Evolutionary conservation across 257 asterid genomes (phyloP).

Genomic region (Forsythia viridissima): DNA sequence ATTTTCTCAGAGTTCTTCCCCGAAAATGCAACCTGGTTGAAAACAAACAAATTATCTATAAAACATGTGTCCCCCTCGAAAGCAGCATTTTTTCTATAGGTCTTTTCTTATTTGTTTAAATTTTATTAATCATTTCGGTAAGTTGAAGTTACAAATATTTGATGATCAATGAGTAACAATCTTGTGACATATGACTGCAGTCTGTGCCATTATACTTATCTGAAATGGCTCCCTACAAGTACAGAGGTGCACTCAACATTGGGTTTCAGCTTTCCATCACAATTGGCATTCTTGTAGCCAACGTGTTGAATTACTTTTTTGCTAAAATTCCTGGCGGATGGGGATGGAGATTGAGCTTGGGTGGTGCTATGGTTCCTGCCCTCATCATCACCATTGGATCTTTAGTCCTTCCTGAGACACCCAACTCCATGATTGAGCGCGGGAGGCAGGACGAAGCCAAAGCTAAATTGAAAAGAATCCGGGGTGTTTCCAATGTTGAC

Average conservation of each 20-base stretch:
- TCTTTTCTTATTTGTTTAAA: too few species aligned
- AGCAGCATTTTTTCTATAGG: neutral
- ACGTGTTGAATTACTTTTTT: constrained; percentile 51
- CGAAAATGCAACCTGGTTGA: too few species aligned
- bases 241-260: constrained; percentile 69
- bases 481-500: constrained; percentile 61
- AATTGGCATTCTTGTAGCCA: constrained; percentile 64
- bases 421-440: constrained; percentile 83
- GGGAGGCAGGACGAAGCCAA: constrained; percentile 57
- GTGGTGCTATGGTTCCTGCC: constrained; percentile 83
- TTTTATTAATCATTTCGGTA: neutral
- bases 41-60: too few species aligned
- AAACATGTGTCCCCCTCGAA: too few species aligned
- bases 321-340: constrained; percentile 56
- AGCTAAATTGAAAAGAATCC: constrained; percentile 44
- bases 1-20: too few species aligned
- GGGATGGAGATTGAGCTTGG: constrained; percentile 89
- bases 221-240: constrained; percentile 70
- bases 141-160: neutral
- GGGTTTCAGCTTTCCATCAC: constrained; percentile 63
- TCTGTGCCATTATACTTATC: constrained; percentile 68
- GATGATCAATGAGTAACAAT: constrained; percentile 3
- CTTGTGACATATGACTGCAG: constrained; percentile 29
- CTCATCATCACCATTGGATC: constrained; percentile 73
- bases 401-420: constrained; percentile 78